Conservation (phyloP, 805 yeast genomes). For the Cephaloascus fragrans region DNA sequence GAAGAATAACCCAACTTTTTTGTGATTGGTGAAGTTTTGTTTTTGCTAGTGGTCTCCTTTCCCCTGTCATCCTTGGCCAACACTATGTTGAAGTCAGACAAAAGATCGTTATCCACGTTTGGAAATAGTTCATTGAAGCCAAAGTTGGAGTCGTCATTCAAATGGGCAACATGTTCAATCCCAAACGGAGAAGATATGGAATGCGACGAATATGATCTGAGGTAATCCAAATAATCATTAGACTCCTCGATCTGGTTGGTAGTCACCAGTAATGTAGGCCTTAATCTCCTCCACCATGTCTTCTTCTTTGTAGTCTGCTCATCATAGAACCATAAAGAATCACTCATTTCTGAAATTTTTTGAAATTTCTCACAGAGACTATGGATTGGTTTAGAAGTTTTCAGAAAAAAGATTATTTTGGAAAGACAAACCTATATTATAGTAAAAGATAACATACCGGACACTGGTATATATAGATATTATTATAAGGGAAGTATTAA, state of each 20-base stretch:
- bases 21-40: background rate
- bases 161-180: conserved; percentile 20
- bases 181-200: conserved; percentile 19
- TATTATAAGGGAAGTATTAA: too few species aligned
- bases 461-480: too few species aligned
- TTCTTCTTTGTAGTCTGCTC: background rate
- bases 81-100: background rate
- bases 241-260: background rate
- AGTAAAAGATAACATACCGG: too few species aligned
- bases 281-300: background rate
- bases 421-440: too few species aligned
- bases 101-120: conserved; percentile 1
- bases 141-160: conserved; percentile 14
- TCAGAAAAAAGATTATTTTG: too few species aligned
- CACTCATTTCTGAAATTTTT: conserved; percentile 1
- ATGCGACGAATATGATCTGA: background rate
- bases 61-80: conserved; percentile 1
- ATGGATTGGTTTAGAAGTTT: too few species aligned
- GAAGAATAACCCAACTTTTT: background rate
- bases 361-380: too few species aligned
- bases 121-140: conserved; percentile 17
- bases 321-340: conserved; percentile 7
- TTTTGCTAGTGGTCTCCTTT: background rate
- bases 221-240: background rate
- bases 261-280: background rate